Evolutionary conservation across 2,329 filamentous ascomycete genomes (phyloP).

Genomic region (Neoarthrinium moseri): DNA sequence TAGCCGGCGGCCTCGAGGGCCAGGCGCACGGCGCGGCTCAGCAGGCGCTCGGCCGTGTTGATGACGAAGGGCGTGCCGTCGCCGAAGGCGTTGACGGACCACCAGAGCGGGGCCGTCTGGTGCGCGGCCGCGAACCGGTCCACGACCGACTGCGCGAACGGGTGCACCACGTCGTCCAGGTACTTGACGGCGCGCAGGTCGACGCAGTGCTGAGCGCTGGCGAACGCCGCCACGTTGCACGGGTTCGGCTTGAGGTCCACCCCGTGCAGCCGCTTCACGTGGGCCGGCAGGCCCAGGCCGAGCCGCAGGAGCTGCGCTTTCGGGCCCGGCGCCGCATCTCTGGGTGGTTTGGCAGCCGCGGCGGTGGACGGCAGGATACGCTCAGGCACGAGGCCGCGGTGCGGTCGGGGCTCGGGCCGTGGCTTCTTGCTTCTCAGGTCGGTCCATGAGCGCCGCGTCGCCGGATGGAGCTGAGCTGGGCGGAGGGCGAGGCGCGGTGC

Average conservation of each 20-base stretch:
- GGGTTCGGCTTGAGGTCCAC: conserved; percentile 12
- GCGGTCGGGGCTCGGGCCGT: too few relatives aligned
- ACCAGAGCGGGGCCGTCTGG: conserved; percentile 26
- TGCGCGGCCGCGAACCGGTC: conserved; percentile 24
- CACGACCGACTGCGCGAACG: conserved; percentile 24
- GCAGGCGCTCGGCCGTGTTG: conserved; percentile 15
- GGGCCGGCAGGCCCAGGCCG: too few relatives aligned
- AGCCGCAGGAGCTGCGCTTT: too few relatives aligned
- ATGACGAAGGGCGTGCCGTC: conserved; percentile 14
- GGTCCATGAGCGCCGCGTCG: too few relatives aligned
- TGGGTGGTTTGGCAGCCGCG: too few relatives aligned
- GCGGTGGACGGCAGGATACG: too few relatives aligned
- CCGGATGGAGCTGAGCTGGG: too few relatives aligned
- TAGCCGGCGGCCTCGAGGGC: conserved; percentile 25
- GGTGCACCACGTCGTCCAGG: conserved; percentile 24
- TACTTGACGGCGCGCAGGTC: conserved; percentile 22
- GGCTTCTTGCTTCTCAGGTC: too few relatives aligned
- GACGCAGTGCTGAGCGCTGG: conserved; percentile 24
- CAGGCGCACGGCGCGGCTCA: conserved; percentile 23
- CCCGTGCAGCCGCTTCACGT: too few relatives aligned
- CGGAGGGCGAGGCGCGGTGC: too few relatives aligned
- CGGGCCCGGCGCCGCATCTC: too few relatives aligned
- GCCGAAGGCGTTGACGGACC: conserved; percentile 2
- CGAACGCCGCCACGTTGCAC: conserved; percentile 10
- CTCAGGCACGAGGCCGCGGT: too few relatives aligned